Percentiles rank a stretch among this genome's conserved stretches.
Evolutionary conservation across 345 rosid species (phyloP).

Genomic region (Eutrema yunnanense): DNA sequence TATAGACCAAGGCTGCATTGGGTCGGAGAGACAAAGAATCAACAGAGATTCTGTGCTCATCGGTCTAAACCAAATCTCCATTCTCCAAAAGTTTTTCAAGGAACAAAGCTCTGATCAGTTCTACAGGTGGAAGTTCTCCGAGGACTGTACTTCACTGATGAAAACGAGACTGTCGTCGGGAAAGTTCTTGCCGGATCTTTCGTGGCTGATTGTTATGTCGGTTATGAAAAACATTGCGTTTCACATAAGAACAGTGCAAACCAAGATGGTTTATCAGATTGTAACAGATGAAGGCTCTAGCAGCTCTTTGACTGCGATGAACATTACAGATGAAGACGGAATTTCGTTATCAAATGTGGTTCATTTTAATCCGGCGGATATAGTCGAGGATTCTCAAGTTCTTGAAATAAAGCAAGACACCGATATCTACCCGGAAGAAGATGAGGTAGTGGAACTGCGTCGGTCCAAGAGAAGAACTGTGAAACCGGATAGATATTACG

Average conservation of each 20-base stretch:
- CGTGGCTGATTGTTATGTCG: constrained; percentile 68
- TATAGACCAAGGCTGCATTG: constrained; percentile 50
- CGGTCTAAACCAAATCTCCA: constrained; percentile 49
- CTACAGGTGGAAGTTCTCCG: constrained; percentile 64
- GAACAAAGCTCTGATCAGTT: constrained; percentile 37
- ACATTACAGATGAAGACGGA: constrained; percentile 48
- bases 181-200: constrained; percentile 58
- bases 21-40: constrained; percentile 49
- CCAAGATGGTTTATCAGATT: constrained; percentile 66
- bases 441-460: constrained; percentile 47
- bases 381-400: constrained; percentile 23
- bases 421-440: constrained; percentile 15
- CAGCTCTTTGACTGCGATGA: constrained; percentile 35
- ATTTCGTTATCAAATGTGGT: constrained; percentile 39
- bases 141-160: constrained; percentile 49
- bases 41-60: constrained; percentile 42
- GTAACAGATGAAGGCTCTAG: constrained; percentile 33
- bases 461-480: constrained; percentile 30
- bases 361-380: constrained; percentile 28
- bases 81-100: constrained; percentile 61
- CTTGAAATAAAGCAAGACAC: constrained; percentile 19
- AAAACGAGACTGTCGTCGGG: constrained; percentile 57
- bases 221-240: constrained; percentile 44
- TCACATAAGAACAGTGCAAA: constrained; percentile 47
- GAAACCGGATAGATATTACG: constrained; percentile 15